Evolutionary conservation across 169 alveolate species (phyloP).

Genomic region (Plasmodium coatneyi): DNA sequence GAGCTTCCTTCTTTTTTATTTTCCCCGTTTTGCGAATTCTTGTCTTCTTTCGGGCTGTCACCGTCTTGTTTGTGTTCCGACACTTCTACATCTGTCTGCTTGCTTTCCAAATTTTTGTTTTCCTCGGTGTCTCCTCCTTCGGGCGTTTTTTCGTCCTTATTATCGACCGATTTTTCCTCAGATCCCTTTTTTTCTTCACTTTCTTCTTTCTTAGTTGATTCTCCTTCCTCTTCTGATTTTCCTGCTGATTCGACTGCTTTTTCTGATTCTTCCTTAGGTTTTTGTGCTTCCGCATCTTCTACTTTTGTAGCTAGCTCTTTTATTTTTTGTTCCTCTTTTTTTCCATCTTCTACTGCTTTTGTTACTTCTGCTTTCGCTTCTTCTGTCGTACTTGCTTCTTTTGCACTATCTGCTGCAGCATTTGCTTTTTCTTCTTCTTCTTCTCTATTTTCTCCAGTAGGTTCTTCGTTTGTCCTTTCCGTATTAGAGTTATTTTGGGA

Average conservation of each 20-base stretch:
- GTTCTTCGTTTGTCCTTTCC: too few relatives aligned
- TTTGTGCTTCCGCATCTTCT: too few relatives aligned
- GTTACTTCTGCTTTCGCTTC: too few relatives aligned
- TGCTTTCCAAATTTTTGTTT: neutral
- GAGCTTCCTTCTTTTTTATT: neutral
- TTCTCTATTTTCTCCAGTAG: too few relatives aligned
- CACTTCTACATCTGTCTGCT: neutral
- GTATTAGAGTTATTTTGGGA: neutral
- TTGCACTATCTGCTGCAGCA: neutral
- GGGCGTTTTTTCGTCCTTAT: neutral
- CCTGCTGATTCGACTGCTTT: fast-evolving
- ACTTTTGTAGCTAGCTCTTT: too few relatives aligned
- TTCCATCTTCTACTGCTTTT: too few relatives aligned
- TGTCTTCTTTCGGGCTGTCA: neutral
- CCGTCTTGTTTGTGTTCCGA: neutral
- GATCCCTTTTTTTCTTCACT: neutral
- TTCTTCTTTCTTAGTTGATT: too few relatives aligned
- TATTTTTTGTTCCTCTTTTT: too few relatives aligned
- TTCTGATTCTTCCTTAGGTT: neutral
- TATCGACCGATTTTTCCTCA: neutral
- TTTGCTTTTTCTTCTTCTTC: too few relatives aligned
- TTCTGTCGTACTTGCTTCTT: too few relatives aligned
- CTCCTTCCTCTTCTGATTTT: too few relatives aligned
- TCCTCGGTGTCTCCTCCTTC: neutral
- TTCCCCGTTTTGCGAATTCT: neutral